Conservation (phyloP, 2,329 filamentous ascomycete genomes). For the Aspergillus novofumigatus region DNA sequence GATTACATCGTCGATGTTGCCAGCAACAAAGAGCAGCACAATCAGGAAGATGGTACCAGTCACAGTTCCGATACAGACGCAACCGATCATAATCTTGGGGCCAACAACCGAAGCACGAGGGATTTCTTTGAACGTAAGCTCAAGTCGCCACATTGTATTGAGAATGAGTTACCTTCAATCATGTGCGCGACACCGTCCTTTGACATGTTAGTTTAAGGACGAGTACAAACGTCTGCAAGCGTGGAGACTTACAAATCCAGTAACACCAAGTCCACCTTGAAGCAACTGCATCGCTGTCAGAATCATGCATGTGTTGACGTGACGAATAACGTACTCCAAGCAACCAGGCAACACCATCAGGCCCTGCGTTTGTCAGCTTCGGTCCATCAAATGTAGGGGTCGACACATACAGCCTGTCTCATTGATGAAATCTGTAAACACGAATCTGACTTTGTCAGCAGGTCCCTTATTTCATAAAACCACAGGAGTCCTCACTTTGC, state of each 20-base stretch:
- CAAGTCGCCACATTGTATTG: neutral
- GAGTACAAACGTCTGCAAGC: neutral
- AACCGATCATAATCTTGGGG: slow-evolving; percentile 63
- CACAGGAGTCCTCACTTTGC: slow-evolving; percentile 49
- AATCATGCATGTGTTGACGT: neutral
- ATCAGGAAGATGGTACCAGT: slow-evolving; percentile 62
- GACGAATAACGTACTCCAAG: slow-evolving; percentile 32
- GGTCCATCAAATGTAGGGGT: neutral
- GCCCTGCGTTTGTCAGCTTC: slow-evolving; percentile 38
- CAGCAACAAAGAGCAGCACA: slow-evolving; percentile 61
- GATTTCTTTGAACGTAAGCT: slow-evolving; percentile 31
- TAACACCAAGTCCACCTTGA: slow-evolving; percentile 51
- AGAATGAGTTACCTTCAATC: slow-evolving; percentile 41
- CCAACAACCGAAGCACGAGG: slow-evolving; percentile 50
- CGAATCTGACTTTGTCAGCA: slow-evolving; percentile 25
- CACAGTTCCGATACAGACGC: slow-evolving; percentile 58
- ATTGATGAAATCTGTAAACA: slow-evolving; percentile 66
- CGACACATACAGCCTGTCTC: slow-evolving; percentile 53
- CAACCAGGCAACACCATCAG: slow-evolving; percentile 56
- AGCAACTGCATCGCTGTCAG: slow-evolving; percentile 32
- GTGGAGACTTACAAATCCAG: slow-evolving; percentile 46
- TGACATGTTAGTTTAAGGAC: neutral
- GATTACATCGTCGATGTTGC: slow-evolving; percentile 55
- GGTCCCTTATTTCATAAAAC: neutral
- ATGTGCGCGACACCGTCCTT: slow-evolving; percentile 47